Evolutionary conservation across 176 grass and related monocot species (phyloP).

Genomic region (Bonia amplexicaulis): DNA sequence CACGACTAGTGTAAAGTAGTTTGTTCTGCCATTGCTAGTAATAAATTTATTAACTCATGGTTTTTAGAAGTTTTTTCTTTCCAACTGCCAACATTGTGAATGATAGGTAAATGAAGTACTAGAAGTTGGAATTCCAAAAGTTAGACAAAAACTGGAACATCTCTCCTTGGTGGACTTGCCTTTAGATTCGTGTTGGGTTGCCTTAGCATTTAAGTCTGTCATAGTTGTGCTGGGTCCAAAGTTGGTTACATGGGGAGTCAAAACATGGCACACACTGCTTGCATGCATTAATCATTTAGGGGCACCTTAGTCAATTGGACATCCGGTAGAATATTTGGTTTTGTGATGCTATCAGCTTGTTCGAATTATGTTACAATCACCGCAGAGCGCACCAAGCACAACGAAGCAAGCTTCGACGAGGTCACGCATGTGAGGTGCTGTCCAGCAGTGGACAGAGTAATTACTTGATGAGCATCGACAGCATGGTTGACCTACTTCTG

Average conservation of each 20-base stretch:
- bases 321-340: neutral
- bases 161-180: neutral
- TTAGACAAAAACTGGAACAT: neutral
- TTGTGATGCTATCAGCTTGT: neutral
- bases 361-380: constrained; percentile 3
- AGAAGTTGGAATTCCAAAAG: neutral
- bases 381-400: constrained; percentile 34
- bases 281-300: neutral
- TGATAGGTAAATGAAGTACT: neutral
- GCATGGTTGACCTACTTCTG: neutral
- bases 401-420: constrained; percentile 24
- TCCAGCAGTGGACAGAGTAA: neutral
- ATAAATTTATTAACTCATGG: neutral
- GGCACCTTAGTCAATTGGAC: neutral
- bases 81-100: neutral
- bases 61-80: neutral
- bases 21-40: neutral
- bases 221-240: neutral
- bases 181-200: neutral
- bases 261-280: neutral
- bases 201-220: neutral
- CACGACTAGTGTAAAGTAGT: neutral
- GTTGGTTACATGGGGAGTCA: neutral
- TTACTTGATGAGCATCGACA: neutral
- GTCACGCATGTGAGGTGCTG: constrained; percentile 40